phyloP scores from a whole-genome alignment of 495 filamentous ascomycete genomes.

The Evernia prunastri region DNA sequence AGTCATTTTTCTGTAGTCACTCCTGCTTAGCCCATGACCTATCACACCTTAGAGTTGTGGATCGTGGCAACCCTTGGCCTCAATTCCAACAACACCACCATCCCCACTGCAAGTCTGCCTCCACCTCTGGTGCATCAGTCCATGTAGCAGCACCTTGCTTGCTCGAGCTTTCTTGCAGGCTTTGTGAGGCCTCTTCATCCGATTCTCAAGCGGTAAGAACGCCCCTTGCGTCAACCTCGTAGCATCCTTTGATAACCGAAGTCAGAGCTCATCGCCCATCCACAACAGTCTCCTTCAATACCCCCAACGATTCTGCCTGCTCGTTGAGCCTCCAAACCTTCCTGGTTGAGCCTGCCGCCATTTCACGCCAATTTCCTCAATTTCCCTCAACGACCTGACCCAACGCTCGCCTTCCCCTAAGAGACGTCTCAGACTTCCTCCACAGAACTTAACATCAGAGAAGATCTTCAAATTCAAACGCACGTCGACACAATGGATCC shows the following conservation, averaged over 20 bases:
- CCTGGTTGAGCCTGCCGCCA: neutral
- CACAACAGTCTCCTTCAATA: neutral
- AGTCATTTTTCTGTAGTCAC: neutral
- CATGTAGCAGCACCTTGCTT: neutral
- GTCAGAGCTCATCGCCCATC: conserved; percentile 2
- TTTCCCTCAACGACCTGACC: neutral
- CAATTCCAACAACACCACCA: neutral
- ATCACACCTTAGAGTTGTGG: neutral
- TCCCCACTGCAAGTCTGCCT: neutral
- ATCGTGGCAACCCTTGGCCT: conserved; percentile 5
- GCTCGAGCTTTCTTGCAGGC: neutral
- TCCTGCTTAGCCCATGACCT: neutral
- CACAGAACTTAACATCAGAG: neutral
- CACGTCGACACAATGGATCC: conserved; percentile 18
- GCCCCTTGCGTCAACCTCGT: conserved; percentile 11
- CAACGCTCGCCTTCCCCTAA: neutral
- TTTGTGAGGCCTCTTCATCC: neutral
- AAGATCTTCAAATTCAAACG: neutral
- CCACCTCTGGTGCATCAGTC: neutral
- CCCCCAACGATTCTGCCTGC: neutral
- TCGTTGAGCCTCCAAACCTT: neutral
- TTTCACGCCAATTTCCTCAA: neutral
- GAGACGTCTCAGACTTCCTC: neutral
- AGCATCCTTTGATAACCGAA: neutral
- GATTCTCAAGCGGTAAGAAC: conserved; percentile 1